Evolutionary conservation across 129 eudicot species (phyloP), one percentile per base, ranked within the genome.

Genomic region (Pulicaria dysenterica): DNA sequence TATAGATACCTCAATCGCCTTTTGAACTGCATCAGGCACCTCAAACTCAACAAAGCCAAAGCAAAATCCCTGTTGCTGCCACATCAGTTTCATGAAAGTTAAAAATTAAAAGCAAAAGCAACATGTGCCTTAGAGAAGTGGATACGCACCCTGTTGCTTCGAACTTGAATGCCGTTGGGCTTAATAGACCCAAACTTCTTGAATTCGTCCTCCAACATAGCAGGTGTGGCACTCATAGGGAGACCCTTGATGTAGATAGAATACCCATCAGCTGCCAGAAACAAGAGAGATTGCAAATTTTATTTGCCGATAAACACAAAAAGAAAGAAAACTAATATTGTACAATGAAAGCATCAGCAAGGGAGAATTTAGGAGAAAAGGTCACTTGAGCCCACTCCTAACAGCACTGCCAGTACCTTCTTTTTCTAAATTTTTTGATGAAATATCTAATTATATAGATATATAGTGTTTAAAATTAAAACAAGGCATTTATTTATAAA

Each of bases 41-140:
- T 95, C 97, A 76, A 85, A 95, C 69, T 95, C 97, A 74, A 95
- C 97, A 80, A 95, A 95, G n/a, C 99, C 99, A 74, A 95, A 95
- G 71, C 95, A 88, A 44, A 95, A 86, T 19, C 90, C 96, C 77
- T 88, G 91, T 83, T 88, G 95, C 83, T 79, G 85, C 82, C 72
- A 74, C 49, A 67, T 36, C 12, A 59, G 70, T 61, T 67, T 70
- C 51, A 44, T 39, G 49, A 10, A 64, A 66, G 56, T 79, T 76
- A 73, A 70, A 43, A 48, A 72, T 2, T 5, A 48, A 64, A 36
- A 43, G 34, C 8, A 39, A 9, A 37, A 49, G 6, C 5, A 50
- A 37, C 2, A 6, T 0, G 31, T 24, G 6, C 3, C 15, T 38
- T 7, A 16, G 15, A 65, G 58, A 72, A 47, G 58, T 56, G 50